A percentile compares a stretch with the other conserved stretches of the same genome.
Evolutionary conservation across 2,329 filamentous ascomycete genomes (phyloP).

Genomic region (Pseudocercospora cruenta): DNA sequence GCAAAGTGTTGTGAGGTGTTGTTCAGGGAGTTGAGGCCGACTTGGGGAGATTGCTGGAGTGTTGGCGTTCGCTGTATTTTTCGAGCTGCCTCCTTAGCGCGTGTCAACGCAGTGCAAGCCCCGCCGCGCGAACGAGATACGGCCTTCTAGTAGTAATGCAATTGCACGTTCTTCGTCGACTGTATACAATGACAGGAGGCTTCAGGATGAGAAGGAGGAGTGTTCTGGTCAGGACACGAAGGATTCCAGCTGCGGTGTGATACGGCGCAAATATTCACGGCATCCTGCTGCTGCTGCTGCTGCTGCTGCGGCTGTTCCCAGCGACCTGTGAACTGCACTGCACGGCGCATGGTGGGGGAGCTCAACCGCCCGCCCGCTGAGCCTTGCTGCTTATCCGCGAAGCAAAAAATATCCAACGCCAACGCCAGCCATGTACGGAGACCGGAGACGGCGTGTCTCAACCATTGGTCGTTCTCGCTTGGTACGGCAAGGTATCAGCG

Average conservation of each 20-base stretch:
- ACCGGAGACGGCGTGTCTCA: neutral
- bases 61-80: neutral
- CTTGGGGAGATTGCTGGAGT: neutral
- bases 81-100: constrained; percentile 1
- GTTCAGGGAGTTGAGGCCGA: neutral
- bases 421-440: no score
- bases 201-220: no score
- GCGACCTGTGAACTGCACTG: no score
- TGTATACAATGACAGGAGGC: neutral
- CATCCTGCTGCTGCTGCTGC: no score
- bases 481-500: neutral
- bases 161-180: neutral
- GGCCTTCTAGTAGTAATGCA: no score
- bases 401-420: neutral
- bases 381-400: neutral
- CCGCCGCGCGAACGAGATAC: neutral
- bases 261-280: no score
- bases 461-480: constrained; percentile 4
- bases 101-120: neutral
- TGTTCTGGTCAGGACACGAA: no score
- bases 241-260: no score
- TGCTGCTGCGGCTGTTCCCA: no score
- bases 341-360: neutral
- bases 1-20: neutral
- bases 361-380: neutral